A percentile compares a stretch with the other conserved stretches of the same genome.
These are phyloP conservation scores for Wickerhamomyces sp. DNA, from an alignment of 1,139 yeast genomes.

Conservation along the genomic window DNA sequence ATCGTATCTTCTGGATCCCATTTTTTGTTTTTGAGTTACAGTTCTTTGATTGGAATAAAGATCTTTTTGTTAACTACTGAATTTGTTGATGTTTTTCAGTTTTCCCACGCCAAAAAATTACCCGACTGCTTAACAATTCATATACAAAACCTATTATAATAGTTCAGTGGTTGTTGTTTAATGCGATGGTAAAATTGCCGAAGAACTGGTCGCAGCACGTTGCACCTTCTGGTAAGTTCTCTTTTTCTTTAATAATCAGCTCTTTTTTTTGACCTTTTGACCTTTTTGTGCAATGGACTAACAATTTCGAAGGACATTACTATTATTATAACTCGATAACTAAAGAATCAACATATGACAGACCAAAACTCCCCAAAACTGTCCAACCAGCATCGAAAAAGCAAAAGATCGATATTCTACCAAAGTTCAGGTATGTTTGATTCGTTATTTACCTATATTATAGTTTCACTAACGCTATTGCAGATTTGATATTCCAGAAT, in stretches of 20 bases:
- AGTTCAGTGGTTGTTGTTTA: no score
- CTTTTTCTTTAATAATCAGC: neutral
- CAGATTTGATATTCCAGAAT: constrained; percentile 13
- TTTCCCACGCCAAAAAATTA: neutral
- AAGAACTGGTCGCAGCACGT: constrained; percentile 26
- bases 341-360: constrained; percentile 26
- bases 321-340: constrained; percentile 27
- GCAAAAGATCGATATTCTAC: neutral
- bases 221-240: constrained; percentile 27
- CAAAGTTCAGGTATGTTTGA: neutral
- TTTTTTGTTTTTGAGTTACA: constrained; percentile 2
- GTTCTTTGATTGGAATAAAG: neutral
- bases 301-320: constrained; percentile 18
- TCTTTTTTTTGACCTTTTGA: neutral
- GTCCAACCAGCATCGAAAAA: neutral
- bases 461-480: no score
- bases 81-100: neutral
- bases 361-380: constrained; percentile 17
- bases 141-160: no score
- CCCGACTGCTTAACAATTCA: no score
- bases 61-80: neutral
- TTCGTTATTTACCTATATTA: constrained; percentile 9
- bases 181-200: constrained; percentile 1
- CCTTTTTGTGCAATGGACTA: neutral
- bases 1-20: constrained; percentile 75